phyloP scores from a whole-genome alignment of 768 basidiomycete species.

The Coprinellus micaceus region DNA sequence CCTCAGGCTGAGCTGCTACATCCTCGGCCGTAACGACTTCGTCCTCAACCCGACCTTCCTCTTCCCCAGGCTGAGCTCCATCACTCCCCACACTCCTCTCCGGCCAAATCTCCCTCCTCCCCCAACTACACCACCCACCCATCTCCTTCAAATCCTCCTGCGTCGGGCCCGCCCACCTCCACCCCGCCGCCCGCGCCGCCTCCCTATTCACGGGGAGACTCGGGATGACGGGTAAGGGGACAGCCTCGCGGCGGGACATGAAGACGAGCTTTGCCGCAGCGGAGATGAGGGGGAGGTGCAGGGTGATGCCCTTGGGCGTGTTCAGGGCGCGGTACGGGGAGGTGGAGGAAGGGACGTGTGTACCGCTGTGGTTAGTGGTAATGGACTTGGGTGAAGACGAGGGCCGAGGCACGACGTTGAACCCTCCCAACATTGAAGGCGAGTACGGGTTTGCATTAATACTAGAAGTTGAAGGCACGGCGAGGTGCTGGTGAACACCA shows the following conservation, averaged over 20 bases:
- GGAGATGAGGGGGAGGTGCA: conserved; percentile 44
- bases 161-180: conserved; percentile 36
- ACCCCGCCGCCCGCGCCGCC: conserved; percentile 21
- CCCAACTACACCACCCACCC: background rate
- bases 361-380: background rate
- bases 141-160: conserved; percentile 59
- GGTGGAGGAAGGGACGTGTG: background rate
- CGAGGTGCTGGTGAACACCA: background rate
- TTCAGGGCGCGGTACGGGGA: conserved; percentile 15
- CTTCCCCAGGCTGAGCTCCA: too few species aligned
- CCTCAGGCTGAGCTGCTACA: background rate
- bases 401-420: background rate
- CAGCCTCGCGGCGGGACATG: conserved; percentile 52
- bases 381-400: background rate
- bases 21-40: background rate
- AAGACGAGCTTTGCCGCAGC: conserved; percentile 60
- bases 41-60: background rate
- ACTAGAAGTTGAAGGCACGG: background rate
- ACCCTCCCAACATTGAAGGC: background rate
- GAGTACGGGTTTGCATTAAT: too few species aligned
- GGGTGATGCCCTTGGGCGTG: conserved; percentile 3
- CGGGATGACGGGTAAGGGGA: conserved; percentile 39
- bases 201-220: conserved; percentile 27
- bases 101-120: too few species aligned
- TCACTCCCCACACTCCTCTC: too few species aligned